phyloP scores from a whole-genome alignment of 768 basidiomycete species.

The Xerocomellus dryophilus region DNA sequence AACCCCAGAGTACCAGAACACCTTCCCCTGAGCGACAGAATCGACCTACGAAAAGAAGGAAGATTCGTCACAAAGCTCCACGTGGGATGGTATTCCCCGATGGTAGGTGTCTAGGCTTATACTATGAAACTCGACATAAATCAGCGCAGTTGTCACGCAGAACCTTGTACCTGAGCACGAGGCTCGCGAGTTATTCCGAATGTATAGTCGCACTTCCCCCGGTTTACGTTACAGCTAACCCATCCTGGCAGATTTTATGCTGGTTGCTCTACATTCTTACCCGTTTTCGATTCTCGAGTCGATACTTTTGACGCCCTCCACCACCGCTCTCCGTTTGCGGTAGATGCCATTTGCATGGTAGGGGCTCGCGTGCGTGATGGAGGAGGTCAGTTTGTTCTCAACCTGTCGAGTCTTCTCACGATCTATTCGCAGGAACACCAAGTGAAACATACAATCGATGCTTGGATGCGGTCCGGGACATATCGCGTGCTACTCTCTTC shows the following conservation, averaged over 20 bases:
- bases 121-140: background rate
- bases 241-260: slow-evolving; percentile 66
- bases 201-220: slow-evolving; percentile 42
- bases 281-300: slow-evolving; percentile 77
- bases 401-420: slow-evolving; percentile 1
- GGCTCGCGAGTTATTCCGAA: slow-evolving; percentile 80
- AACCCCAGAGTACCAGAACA: slow-evolving; percentile 71
- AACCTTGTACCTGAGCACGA: slow-evolving; percentile 77
- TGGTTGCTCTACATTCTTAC: slow-evolving; percentile 89
- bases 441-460: slow-evolving; percentile 73
- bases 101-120: slow-evolving; percentile 41
- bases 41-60: slow-evolving; percentile 69
- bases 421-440: slow-evolving; percentile 49
- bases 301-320: slow-evolving; percentile 88
- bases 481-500: slow-evolving; percentile 84
- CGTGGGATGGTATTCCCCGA: slow-evolving; percentile 71
- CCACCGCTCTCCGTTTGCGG: slow-evolving; percentile 88
- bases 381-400: slow-evolving; percentile 54
- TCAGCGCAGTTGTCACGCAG: slow-evolving; percentile 71
- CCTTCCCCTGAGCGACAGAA: slow-evolving; percentile 68
- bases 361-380: slow-evolving; percentile 88
- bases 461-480: slow-evolving; percentile 80
- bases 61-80: slow-evolving; percentile 59
- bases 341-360: slow-evolving; percentile 91
- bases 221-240: slow-evolving; percentile 12